Evolutionary conservation across 805 yeast genomes (phyloP).

Genomic region (Suhomyces vadensis): DNA sequence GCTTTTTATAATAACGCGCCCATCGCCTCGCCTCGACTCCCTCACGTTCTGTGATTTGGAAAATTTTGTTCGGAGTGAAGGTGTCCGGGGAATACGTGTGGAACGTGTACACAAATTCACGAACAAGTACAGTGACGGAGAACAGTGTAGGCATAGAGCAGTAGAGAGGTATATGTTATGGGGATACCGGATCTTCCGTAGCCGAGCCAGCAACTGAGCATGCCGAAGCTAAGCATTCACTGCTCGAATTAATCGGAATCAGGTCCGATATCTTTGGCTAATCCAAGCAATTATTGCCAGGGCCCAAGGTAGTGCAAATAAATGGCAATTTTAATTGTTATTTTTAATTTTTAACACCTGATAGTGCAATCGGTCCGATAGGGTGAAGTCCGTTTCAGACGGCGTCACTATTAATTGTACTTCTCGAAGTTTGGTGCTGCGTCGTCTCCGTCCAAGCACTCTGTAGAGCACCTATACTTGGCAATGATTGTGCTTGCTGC

Average conservation of each 20-base stretch:
- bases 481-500: constrained; percentile 1
- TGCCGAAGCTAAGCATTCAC: too few relatives aligned
- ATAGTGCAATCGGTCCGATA: neutral
- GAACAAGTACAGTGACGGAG: too few relatives aligned
- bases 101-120: constrained; percentile 2
- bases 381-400: too few relatives aligned
- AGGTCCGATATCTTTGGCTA: neutral
- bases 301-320: neutral
- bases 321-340: neutral
- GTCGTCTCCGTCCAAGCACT: too few relatives aligned
- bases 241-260: neutral
- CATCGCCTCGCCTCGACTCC: neutral
- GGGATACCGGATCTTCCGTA: too few relatives aligned
- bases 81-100: constrained; percentile 6
- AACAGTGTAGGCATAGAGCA: too few relatives aligned
- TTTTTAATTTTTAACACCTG: constrained; percentile 1
- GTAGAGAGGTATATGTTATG: too few relatives aligned
- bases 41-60: constrained; percentile 1
- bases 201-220: too few relatives aligned
- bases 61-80: constrained; percentile 9
- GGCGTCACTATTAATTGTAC: too few relatives aligned
- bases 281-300: neutral
- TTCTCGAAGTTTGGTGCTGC: too few relatives aligned
- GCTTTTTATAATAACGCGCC: constrained; percentile 8
- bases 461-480: too few relatives aligned